Evolutionary conservation across 192 early-diverging fungal species (phyloP), one percentile per base, ranked within the genome.

Genomic region (Polychytrium aggregatum): DNA sequence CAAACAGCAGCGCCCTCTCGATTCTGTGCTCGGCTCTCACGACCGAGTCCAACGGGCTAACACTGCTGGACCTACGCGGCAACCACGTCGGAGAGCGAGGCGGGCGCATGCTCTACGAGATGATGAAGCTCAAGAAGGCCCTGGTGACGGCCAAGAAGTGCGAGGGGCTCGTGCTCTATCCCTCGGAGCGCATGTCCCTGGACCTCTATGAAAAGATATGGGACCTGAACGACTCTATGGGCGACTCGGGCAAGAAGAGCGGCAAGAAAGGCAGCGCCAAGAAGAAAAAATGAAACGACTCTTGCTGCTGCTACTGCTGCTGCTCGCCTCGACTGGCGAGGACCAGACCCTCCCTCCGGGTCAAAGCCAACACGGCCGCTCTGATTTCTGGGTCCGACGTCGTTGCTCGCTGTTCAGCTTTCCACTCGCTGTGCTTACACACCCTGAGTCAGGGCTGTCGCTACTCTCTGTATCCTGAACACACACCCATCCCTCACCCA

Each of bases 211-310:
- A 59, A 17, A 44, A 44, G 17, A 55, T 68, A 13, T 60, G 56
- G 56, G 66, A 64, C 17, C 22, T 64, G 33, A 68, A 68, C 41
- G 62, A 61, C 20, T 57, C 57, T 13, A 68, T 68, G 66, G 48
- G 28, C 18, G 62, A 46, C 9, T 26, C 34, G 13, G 54, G 43
- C 20, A 53, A 41, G 44, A 68, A 68, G 59, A 60, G 57, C 25
- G 47, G 44, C 17, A 44, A 44, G n/a, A 65, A 65, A 47, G 66
- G 61, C 2, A 47, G 31, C n/a, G 59, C 48, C 22, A 56, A 51
- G 56, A 37, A 34, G 37, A 40, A 40, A 22, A 59, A 58, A n/a
- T n/a, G n/a, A n/a, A n/a, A n/a, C n/a, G n/a, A n/a, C n/a, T n/a
- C n/a, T n/a, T n/a, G n/a, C n/a, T n/a, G n/a, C n/a, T n/a, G n/a